Conservation (phyloP, 805 yeast genomes). For the Ogataea haglerorum region DNA sequence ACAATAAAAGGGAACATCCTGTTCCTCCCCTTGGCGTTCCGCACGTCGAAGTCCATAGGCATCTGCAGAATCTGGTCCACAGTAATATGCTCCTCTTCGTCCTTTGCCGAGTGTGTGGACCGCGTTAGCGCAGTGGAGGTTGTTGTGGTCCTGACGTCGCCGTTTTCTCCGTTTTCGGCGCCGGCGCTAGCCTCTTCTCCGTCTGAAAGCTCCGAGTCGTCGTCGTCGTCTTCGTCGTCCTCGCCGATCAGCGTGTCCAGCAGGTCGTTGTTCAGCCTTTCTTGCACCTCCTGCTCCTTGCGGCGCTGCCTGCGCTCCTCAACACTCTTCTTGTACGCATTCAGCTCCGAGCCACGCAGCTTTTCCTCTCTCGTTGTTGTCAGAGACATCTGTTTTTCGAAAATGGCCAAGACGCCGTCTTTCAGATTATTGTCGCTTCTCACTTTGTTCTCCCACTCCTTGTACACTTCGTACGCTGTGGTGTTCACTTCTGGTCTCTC, state of each 20-base stretch:
- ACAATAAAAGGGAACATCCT: slow-evolving; percentile 76
- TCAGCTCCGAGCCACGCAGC: slow-evolving; percentile 48
- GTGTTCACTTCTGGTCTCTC: slow-evolving; percentile 54
- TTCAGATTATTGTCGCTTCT: slow-evolving; percentile 37
- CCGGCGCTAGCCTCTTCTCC: slow-evolving; percentile 15
- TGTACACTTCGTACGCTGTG: slow-evolving; percentile 47
- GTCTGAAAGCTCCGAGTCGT: slow-evolving; percentile 18
- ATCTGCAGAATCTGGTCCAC: slow-evolving; percentile 39
- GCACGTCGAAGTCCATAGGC: slow-evolving; percentile 56
- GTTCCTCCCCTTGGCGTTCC: slow-evolving; percentile 45
- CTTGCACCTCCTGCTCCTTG: slow-evolving; percentile 32
- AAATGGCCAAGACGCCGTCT: slow-evolving; percentile 61
- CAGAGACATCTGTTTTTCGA: slow-evolving; percentile 38
- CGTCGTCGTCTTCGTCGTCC: slow-evolving; percentile 27
- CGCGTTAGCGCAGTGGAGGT: slow-evolving; percentile 12
- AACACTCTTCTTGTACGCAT: slow-evolving; percentile 44
- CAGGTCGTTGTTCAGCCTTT: slow-evolving; percentile 31
- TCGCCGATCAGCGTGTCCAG: slow-evolving; percentile 32
- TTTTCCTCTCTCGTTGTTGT: slow-evolving; percentile 45
- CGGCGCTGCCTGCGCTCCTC: slow-evolving; percentile 43
- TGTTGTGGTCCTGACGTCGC: slow-evolving; percentile 23
- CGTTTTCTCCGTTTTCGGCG: slow-evolving; percentile 28
- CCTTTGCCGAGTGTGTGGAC: slow-evolving; percentile 17
- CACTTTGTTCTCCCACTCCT: slow-evolving; percentile 50
- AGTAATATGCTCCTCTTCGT: slow-evolving; percentile 24